Base-by-base conservation (phyloP, 2,329 filamentous ascomycete genomes). In the Paecilomyces sp. region DNA sequence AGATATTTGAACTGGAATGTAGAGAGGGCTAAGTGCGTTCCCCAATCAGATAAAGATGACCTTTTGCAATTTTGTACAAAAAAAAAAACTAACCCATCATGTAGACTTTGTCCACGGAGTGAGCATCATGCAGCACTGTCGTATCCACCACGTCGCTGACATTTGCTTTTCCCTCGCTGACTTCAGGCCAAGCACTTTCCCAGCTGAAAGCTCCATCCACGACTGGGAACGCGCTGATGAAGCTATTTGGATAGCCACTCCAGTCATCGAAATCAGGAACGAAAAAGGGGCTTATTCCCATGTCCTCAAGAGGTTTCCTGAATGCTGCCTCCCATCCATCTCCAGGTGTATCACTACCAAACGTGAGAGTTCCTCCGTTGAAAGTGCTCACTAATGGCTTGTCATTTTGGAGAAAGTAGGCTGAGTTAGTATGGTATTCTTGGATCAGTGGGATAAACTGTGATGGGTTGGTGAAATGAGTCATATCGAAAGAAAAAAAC, bases 1-100 rank as follows among this genome's bases (percentile, higher is more conserved):
- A 74, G 63, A 58, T 75, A 71, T 61, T 78, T 77, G 70, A 72
- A 77, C 57, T 77, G 75, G 0, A 76, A 55, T 0, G 74, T 67
- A 0, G 75, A 77, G 8, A 73, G 28, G 4, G 58, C 65, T 65
- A 41, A 54, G 9, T 7, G 28, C 3, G 25, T 55, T 31, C 8
- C 33, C 55, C 8, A 31, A 24, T 58, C 8, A 31, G 25, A 30
- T 55, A 56, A 11, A 12, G 41, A 18, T n/a, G 41, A 18, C 3
- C 5, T 47, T 47, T 47, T 2, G 6, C 8, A 18, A 1, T 15
- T n/a, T 7, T 30, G 18, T 41, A 4, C 22, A 22, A 1, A 50
- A n/a, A 11, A 56, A 1, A 33, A 8, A 15, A 61, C 58, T 68
- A 63, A 57, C 72, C 67, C 71, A 77, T 75, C 66, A 77, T 73